Base-by-base conservation (phyloP, 441 rosid genomes). In the Arabidopsis hybrid region DNA sequence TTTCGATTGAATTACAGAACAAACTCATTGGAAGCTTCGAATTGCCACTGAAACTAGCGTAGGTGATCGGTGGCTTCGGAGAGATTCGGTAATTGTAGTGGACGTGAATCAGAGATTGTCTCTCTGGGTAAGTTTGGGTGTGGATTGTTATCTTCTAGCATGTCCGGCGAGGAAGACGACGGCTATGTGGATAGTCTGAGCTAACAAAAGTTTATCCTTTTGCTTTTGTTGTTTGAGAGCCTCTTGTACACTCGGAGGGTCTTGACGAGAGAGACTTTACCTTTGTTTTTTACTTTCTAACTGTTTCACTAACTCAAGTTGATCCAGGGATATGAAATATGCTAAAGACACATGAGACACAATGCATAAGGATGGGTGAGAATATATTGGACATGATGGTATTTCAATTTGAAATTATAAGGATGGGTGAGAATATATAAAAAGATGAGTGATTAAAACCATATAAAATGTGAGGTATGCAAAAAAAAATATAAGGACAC, bases 1-100 rank as follows among this genome's bases (percentile, higher is more conserved):
- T 50, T 18, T 69, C 51, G 0, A 82, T 26, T 0, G 77, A 61
- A 71, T 60, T 74, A 85, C 83, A 82, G 77, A 85, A 77, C 8
- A 74, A 59, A 78, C 83, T 76, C 92, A 86, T 67, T 62, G 51
- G 67, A 50, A 46, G 51, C 38, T 42, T 29, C 1, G 16, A 31
- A 46, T 35, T 16, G 46, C 6, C 4, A 6, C 8, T 51, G 38
- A 52, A 52, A 52, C 17, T 51, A n/a, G 42, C 42, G 29, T 8
- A 31, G 3, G n/a, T 3, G 40, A 45, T 63, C 43, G 13, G 32
- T n/a, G 52, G 52, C 43, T 45, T 0, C 11, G 26, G 66, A 59
- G 59, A 69, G 55, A 29, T 21, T 70, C 0, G 3, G 55, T 11
- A 3, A 38, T 2, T 38, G 7, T 39, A 1, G 29, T 11, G 14